Evolutionary conservation across 257 asterid species (phyloP), one percentile per base, ranked within the genome.

Genomic region (Cinchona pubescens): DNA sequence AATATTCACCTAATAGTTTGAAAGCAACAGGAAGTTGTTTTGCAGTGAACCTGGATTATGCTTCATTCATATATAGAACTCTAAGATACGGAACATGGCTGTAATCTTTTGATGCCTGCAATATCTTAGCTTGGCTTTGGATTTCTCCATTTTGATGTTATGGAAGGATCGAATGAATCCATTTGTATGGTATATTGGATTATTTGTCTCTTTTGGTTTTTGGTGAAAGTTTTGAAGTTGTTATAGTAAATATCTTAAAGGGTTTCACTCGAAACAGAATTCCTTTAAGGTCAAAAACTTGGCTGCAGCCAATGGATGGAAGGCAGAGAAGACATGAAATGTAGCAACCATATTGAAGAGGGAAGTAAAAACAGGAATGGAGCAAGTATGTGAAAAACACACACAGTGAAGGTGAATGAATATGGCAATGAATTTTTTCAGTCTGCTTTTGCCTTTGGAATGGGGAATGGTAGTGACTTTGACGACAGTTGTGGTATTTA

Each of bases 401-500:
- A 59, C 68, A 34, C 68, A 72, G 42, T 72, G 48, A 21, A 58
- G 6, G 76, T 72, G 76, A 23, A 49, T 64, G 68, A 51, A 42
- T 63, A 4, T 49, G 69, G 49, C 27, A 30, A 27, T 19, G 14
- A 15, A 13, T 29, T 37, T 19, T 19, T 69, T 78, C 69, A 38
- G 32, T 12, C 3, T 58, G 25, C 37, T 35, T 55, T 25, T 37
- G 49, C 29, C 58, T 62, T n/a, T 67, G 43, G 60, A 60, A 18
- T 71, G 11, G 62, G 66, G 49, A 69, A 49, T 74, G 86, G 85
- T 25, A 61, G n/a, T 72, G 58, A 60, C 43, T 63, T 30, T 67
- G 74, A 74, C 77, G 51, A 71, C 62, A 61, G 77, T 11, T 71
- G 40, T 49, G 55, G 71, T 82, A 86, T 84, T 82, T 89, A 89